These are phyloP conservation scores for Meyerozyma smithsonii DNA, from an alignment of 1,139 yeast genomes.

Conservation along the genomic window DNA sequence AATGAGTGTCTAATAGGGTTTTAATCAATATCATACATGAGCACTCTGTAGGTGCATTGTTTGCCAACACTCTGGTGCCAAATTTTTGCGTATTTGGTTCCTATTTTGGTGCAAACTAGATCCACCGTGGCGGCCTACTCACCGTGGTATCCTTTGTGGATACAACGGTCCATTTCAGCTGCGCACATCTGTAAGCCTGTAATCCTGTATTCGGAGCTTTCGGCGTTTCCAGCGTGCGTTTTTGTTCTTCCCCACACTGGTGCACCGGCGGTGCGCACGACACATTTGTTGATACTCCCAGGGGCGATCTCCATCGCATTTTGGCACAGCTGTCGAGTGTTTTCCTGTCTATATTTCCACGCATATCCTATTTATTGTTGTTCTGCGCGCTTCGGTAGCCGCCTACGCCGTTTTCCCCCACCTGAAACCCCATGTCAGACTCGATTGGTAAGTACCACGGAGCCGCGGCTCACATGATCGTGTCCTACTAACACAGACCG, in stretches of 20 bases:
- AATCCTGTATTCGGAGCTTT: not conserved
- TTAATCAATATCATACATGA: conserved; percentile 19
- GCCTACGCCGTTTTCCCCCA: conserved; percentile 2
- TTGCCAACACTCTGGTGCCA: conserved; percentile 98
- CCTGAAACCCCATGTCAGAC: conserved; percentile 12
- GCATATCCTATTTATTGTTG: not conserved
- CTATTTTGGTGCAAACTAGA: conserved; percentile 98
- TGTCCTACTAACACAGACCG: conserved; percentile 46
- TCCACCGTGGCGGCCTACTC: conserved; percentile 61
- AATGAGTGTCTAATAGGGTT: conserved; percentile 32
- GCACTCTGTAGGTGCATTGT: conserved; percentile 25
- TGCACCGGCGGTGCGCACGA: conserved; percentile 1
- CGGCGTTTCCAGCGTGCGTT: not conserved
- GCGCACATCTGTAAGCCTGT: conserved; percentile 20
- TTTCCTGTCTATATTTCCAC: conserved; percentile 8
- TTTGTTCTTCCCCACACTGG: conserved; percentile 4
- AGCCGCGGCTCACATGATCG: not conserved
- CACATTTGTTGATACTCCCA: not conserved
- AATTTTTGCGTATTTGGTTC: conserved; percentile 64
- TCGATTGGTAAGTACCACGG: conserved; percentile 14
- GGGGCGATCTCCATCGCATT: not conserved
- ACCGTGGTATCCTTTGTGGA: conserved; percentile 51
- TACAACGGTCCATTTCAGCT: conserved; percentile 65
- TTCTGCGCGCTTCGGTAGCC: not conserved
- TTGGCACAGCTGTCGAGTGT: conserved; percentile 17